Conservation (phyloP, 257 asterid genomes). For the Verbena officinalis region DNA sequence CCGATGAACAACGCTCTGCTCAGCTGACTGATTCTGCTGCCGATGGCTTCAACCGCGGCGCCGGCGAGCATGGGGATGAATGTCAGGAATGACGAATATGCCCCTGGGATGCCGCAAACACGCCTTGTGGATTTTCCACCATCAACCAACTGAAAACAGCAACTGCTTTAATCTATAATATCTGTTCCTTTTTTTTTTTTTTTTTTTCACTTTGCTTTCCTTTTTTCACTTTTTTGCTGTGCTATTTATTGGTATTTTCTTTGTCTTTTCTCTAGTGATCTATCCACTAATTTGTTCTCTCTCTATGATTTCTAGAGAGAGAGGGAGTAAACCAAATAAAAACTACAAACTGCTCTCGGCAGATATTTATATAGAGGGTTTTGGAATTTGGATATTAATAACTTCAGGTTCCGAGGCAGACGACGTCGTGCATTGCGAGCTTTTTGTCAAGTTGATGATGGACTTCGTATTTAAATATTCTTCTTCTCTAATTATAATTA, state of each 20-base stretch:
- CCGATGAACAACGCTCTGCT: slow-evolving; percentile 39
- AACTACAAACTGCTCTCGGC: background rate
- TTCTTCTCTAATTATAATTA: background rate
- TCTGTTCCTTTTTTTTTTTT: no score
- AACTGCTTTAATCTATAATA: slow-evolving; percentile 41
- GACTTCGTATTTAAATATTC: background rate
- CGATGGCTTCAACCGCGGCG: slow-evolving; percentile 48
- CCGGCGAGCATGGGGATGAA: slow-evolving; percentile 45
- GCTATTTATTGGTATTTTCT: slow-evolving; percentile 36
- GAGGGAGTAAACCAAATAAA: slow-evolving; percentile 28
- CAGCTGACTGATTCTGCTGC: slow-evolving; percentile 37
- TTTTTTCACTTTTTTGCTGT: slow-evolving; percentile 27
- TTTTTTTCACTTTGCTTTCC: slow-evolving; percentile 3
- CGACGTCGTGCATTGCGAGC: slow-evolving; percentile 5
- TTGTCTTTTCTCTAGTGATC: slow-evolving; percentile 31
- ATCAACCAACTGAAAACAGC: slow-evolving; percentile 51
- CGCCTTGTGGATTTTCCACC: slow-evolving; percentile 59
- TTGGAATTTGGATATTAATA: background rate
- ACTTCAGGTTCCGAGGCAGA: slow-evolving; percentile 5
- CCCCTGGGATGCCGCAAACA: slow-evolving; percentile 46
- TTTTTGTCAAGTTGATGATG: background rate
- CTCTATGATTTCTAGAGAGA: slow-evolving; percentile 37
- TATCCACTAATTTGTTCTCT: slow-evolving; percentile 40
- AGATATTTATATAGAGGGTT: slow-evolving; percentile 19
- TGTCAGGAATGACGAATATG: slow-evolving; percentile 40